A percentile compares a stretch with the other conserved stretches of the same genome.
Evolutionary conservation across 495 filamentous ascomycete species (phyloP).

Genomic region (Annulohypoxylon stygium): DNA sequence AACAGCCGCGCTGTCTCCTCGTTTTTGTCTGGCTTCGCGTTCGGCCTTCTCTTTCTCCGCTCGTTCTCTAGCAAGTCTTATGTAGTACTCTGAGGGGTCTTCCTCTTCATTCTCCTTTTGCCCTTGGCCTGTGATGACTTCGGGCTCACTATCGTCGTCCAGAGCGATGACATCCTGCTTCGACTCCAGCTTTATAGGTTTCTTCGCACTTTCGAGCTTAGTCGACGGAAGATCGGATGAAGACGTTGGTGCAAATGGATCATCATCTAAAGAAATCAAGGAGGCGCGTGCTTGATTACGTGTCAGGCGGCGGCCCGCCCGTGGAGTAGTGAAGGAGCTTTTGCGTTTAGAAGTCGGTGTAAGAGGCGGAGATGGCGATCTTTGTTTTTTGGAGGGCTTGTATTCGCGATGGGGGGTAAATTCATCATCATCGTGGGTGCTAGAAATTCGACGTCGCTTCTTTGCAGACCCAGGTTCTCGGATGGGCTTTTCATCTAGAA

Average conservation of each 20-base stretch:
- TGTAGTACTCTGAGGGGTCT: constrained; percentile 52
- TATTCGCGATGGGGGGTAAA: constrained; percentile 36
- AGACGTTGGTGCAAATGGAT: constrained; percentile 4
- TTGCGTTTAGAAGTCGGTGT: constrained; percentile 32
- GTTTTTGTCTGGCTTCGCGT: constrained; percentile 40
- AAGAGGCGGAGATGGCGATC: constrained; percentile 30
- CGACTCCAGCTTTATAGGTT: background rate
- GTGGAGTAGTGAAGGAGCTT: constrained; percentile 5
- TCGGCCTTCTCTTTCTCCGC: constrained; percentile 44
- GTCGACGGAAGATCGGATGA: background rate
- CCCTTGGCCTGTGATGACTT: constrained; percentile 21
- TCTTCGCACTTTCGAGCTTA: background rate
- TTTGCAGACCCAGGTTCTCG: constrained; percentile 51
- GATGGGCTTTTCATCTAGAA: constrained; percentile 29
- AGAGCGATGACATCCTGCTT: constrained; percentile 30
- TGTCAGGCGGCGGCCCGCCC: constrained; percentile 10
- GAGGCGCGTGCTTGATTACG: constrained; percentile 22
- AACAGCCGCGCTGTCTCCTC: constrained; percentile 6
- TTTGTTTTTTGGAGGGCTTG: constrained; percentile 25
- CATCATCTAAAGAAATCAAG: constrained; percentile 33
- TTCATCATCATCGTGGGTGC: constrained; percentile 36
- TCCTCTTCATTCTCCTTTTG: constrained; percentile 40
- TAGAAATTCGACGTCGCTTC: constrained; percentile 44
- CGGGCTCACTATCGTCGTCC: constrained; percentile 35
- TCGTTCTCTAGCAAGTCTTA: constrained; percentile 48